Evolutionary conservation across 2,329 filamentous ascomycete genomes (phyloP).

Genomic region (Thelonectria blattea): DNA sequence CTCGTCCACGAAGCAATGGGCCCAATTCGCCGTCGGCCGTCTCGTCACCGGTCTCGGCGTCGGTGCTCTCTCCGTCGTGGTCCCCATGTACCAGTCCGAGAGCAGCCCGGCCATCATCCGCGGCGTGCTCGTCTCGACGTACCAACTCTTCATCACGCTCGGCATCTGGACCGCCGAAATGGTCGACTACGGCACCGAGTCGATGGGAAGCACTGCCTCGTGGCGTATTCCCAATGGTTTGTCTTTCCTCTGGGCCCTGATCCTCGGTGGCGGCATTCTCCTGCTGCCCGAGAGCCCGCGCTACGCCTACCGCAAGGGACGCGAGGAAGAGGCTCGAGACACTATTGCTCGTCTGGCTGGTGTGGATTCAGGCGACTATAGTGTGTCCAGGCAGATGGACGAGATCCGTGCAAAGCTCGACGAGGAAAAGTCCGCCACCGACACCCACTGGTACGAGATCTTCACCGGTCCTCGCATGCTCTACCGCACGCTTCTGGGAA

Average conservation of each 20-base stretch:
- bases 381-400: constrained; percentile 54
- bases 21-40: constrained; percentile 68
- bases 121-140: constrained; percentile 66
- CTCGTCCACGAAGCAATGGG: constrained; percentile 61
- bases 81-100: constrained; percentile 74
- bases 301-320: constrained; percentile 55
- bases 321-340: constrained; percentile 53
- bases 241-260: constrained; percentile 61
- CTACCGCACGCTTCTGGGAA: constrained; percentile 67
- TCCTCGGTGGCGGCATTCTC: constrained; percentile 57
- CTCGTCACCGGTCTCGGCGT: constrained; percentile 71
- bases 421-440: constrained; percentile 52
- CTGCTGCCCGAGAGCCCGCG: constrained; percentile 62
- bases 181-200: constrained; percentile 66
- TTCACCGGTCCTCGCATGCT: constrained; percentile 72
- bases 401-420: constrained; percentile 60
- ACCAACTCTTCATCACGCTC: constrained; percentile 73
- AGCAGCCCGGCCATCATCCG: constrained; percentile 68
- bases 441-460: constrained; percentile 62
- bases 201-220: constrained; percentile 51
- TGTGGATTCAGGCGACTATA: constrained; percentile 45
- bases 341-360: constrained; percentile 56
- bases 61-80: constrained; percentile 67
- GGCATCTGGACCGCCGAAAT: constrained; percentile 67
- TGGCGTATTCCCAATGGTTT: constrained; percentile 69